Evolutionary conservation across 139 green algal genomes (phyloP).

Genomic region (Chara braunii): DNA sequence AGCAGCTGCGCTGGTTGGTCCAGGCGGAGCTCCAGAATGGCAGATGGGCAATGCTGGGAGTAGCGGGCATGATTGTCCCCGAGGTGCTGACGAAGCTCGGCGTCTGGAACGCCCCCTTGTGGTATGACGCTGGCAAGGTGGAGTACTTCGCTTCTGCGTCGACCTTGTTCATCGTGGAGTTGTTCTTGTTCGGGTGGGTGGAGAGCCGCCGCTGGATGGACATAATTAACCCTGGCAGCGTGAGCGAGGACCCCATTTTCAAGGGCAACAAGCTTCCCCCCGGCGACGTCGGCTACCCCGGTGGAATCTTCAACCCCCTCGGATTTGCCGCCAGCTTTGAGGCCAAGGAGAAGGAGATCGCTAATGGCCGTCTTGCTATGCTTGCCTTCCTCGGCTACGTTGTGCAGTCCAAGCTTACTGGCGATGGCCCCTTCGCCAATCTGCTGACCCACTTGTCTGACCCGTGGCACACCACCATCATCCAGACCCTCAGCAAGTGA

Average conservation of each 20-base stretch:
- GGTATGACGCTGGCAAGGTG: conserved; percentile 44
- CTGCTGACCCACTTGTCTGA: conserved; percentile 33
- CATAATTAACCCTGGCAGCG: conserved; percentile 64
- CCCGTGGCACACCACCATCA: conserved; percentile 38
- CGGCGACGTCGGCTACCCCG: conserved; percentile 55
- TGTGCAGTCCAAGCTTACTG: conserved; percentile 25
- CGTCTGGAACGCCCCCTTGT: conserved; percentile 10
- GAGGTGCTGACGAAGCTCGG: conserved; percentile 43
- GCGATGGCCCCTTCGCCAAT: conserved; percentile 51
- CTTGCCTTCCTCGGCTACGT: conserved; percentile 38
- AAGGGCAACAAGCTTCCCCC: conserved; percentile 44
- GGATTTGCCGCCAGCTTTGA: conserved; percentile 27
- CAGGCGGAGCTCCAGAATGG: conserved; percentile 60
- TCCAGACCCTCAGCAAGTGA: conserved; percentile 40
- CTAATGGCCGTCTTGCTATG: conserved; percentile 57
- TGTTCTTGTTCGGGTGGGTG: conserved; percentile 76
- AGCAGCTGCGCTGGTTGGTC: conserved; percentile 44
- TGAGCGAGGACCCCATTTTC: conserved; percentile 66
- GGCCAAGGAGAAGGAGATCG: conserved; percentile 51
- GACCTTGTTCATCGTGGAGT: conserved; percentile 71
- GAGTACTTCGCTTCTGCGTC: conserved; percentile 63
- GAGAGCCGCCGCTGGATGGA: conserved; percentile 69
- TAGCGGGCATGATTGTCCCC: conserved; percentile 75
- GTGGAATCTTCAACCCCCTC: conserved; percentile 61
- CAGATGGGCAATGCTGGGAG: conserved; percentile 83